A percentile compares a stretch with the other conserved stretches of the same genome.
phyloP scores from a whole-genome alignment of 2,329 filamentous ascomycete genomes.

The Colletotrichum sp. region DNA sequence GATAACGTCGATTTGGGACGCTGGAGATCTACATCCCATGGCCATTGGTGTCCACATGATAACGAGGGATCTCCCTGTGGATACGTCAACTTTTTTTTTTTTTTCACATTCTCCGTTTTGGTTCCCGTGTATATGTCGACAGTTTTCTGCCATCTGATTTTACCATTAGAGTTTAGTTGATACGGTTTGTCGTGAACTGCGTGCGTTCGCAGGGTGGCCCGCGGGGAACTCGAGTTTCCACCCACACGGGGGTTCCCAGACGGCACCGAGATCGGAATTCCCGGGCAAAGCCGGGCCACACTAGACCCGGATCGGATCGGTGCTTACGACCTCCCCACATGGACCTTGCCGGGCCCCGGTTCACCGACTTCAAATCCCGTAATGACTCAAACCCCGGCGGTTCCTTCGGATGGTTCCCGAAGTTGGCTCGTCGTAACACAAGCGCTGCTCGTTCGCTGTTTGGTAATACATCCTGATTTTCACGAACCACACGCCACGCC shows the following conservation, averaged over 20 bases:
- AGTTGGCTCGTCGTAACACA: neutral
- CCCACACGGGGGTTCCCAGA: neutral
- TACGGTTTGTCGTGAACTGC: neutral
- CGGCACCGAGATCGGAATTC: neutral
- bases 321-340: neutral
- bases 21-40: neutral
- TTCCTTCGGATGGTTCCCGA: neutral
- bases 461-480: neutral
- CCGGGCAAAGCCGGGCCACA: neutral
- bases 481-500: neutral
- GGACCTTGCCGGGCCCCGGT: neutral
- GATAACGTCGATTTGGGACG: neutral
- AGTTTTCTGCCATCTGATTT: neutral
- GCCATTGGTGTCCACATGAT: neutral
- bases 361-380: constrained; percentile 1
- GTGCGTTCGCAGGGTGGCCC: neutral
- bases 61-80: neutral
- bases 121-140: neutral
- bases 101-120: neutral
- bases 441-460: neutral
- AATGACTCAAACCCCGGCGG: neutral
- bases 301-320: neutral
- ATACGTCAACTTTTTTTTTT: neutral
- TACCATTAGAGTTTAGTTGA: neutral
- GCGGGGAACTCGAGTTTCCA: neutral